phyloP scores from a whole-genome alignment of 345 rosid species.

The Ailanthus altissimus region DNA sequence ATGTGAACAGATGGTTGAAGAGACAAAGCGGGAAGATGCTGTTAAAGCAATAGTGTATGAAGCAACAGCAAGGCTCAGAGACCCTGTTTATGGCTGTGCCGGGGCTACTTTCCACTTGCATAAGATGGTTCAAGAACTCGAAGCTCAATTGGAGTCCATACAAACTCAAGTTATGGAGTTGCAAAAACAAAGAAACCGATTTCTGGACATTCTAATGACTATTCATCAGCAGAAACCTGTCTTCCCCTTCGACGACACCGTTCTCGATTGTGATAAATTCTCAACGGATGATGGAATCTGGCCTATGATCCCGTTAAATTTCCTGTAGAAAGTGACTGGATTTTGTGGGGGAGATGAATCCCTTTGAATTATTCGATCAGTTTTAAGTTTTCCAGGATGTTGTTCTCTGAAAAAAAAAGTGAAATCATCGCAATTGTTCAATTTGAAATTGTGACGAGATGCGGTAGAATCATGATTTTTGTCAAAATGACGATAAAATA shows the following conservation, averaged over 20 bases:
- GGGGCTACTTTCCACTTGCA: constrained; percentile 32
- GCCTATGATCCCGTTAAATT: constrained; percentile 22
- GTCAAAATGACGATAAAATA: no score
- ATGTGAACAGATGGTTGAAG: constrained; percentile 35
- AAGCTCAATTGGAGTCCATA: constrained; percentile 20
- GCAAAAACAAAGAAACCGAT: constrained; percentile 28
- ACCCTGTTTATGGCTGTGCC: constrained; percentile 36
- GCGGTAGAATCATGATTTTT: not conserved
- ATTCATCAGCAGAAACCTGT: constrained; percentile 15
- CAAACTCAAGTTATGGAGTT: constrained; percentile 15
- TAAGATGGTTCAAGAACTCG: constrained; percentile 31
- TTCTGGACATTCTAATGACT: constrained; percentile 26
- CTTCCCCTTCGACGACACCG: constrained; percentile 2
- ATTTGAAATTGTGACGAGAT: no score
- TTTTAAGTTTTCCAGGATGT: not conserved
- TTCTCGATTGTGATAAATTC: constrained; percentile 9
- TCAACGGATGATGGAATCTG: constrained; percentile 9
- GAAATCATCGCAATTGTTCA: no score
- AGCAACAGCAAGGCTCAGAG: constrained; percentile 42
- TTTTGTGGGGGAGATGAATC: not conserved
- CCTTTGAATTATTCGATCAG: not conserved
- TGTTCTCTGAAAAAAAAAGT: no score
- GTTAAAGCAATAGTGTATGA: constrained; percentile 36
- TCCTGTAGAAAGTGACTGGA: constrained; percentile 27
- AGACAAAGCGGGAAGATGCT: constrained; percentile 37